Evolutionary conservation across 108 stramenopile species (phyloP).

Genomic region (Aurantiochytrium sp.): DNA sequence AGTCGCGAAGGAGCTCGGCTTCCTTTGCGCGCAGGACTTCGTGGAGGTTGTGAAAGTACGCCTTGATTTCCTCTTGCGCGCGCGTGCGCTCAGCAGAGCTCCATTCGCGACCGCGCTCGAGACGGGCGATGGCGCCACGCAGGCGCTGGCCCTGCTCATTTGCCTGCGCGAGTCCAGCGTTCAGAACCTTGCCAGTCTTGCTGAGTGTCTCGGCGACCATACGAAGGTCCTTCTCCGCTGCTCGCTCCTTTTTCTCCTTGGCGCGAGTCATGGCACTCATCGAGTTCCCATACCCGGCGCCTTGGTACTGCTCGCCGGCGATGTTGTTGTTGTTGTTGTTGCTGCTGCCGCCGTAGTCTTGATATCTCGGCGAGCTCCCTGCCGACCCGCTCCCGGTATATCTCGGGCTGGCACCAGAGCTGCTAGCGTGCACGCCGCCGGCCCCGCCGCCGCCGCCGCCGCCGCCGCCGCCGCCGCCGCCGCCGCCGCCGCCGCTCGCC

Average conservation of each 20-base stretch:
- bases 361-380: not conserved
- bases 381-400: not conserved
- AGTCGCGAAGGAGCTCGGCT: not conserved
- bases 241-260: not conserved
- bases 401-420: not conserved
- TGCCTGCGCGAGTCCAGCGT: not conserved
- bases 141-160: constrained; percentile 19
- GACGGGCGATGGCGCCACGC: not conserved
- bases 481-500: not conserved
- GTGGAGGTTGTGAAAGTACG: not conserved
- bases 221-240: not conserved
- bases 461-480: not conserved
- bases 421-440: not conserved
- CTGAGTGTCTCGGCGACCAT: not conserved
- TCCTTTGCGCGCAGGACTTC: not conserved
- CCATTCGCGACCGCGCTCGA: not conserved
- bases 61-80: not conserved
- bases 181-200: constrained; percentile 12
- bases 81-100: constrained; percentile 8
- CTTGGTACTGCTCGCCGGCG: not conserved
- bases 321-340: not conserved
- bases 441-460: not conserved
- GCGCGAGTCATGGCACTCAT: not conserved
- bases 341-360: not conserved
- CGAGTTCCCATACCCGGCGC: not conserved